Base-by-base conservation (phyloP, 352 stramenopile genomes). In the Pythium sp. region DNA sequence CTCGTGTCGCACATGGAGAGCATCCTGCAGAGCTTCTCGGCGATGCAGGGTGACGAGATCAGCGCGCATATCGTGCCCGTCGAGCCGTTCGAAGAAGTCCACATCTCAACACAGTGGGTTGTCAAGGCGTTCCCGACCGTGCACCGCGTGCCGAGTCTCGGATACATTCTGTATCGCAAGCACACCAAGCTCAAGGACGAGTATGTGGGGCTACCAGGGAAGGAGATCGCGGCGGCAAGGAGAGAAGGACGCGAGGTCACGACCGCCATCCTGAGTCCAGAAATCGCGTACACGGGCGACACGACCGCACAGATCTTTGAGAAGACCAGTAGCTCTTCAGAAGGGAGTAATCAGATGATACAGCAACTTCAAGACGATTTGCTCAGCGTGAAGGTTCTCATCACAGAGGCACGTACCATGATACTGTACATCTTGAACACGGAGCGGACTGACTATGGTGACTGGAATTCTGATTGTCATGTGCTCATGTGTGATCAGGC, bases 211-310 rank as follows among this genome's bases (percentile, higher is more conserved):
- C 60, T 84, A 0, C 34, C 70, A 2, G 65, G 77, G 5, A 64
- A 69, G 0, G 86, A 90, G 28, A 82, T 95, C 61, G 81, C 74
- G 4, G 79, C 73, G 24, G 49, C 88, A 9, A 75, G 70, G 38
- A 75, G 79, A 2, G 67, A 75, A 14, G 86, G 86, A 8, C 66
- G 83, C 2, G 71, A 79, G 26, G 75, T 94, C 54, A 90, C 78
- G 8, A 65, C 53, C 5, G 58, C 62, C 0, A 49, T 71, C 6
- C 22, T 81, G 26, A 77, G 59, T 1, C 83, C 87, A 0, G 79
- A 89, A 66, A 86, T 95, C 64, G 87, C 86, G 32, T 95, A 95
- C 75, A 95, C 87, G 9, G 87, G 87, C 22, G 87, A 95, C 69
- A 95, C 87, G 8, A 91, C 78, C 5, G 79, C 79, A 30, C 77